Evolutionary conservation across 768 basidiomycete genomes (phyloP).

Genomic region (Kwoniella newhampshirensis): DNA sequence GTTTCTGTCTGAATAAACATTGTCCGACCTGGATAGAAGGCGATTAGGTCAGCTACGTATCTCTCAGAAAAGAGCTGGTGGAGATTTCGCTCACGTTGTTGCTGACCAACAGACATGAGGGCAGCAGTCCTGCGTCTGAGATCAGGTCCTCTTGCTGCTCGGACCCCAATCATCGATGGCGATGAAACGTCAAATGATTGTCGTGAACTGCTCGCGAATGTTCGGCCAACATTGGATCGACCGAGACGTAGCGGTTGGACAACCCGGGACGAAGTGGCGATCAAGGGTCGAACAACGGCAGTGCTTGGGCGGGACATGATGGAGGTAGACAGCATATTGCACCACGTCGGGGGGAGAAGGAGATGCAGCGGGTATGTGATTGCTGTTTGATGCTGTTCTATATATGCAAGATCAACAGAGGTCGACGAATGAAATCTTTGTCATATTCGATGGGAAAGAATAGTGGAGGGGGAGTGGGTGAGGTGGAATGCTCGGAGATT

Average conservation of each 20-base stretch:
- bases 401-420: too few species aligned
- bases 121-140: constrained; percentile 3
- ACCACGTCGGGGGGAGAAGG: not conserved
- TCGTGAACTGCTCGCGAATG: constrained; percentile 10
- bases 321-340: not conserved
- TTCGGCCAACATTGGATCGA: not conserved
- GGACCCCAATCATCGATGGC: not conserved
- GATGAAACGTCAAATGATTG: constrained; percentile 1
- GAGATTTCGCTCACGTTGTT: constrained; percentile 20
- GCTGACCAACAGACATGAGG: not conserved
- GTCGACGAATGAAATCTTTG: too few species aligned
- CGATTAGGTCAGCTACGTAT: constrained; percentile 1
- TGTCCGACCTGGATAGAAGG: constrained; percentile 57
- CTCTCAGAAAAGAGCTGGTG: not conserved
- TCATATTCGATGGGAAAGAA: too few species aligned
- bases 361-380: not conserved
- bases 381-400: not conserved
- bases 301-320: not conserved
- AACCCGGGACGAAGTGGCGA: constrained; percentile 11
- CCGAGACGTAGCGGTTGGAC: not conserved
- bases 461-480: too few species aligned
- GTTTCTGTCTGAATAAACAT: constrained; percentile 99
- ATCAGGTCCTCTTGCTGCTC: constrained; percentile 2
- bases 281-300: not conserved
- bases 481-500: too few species aligned